phyloP scores from a whole-genome alignment of 176 grass and related monocot species.

The Oryza coarctata region DNA sequence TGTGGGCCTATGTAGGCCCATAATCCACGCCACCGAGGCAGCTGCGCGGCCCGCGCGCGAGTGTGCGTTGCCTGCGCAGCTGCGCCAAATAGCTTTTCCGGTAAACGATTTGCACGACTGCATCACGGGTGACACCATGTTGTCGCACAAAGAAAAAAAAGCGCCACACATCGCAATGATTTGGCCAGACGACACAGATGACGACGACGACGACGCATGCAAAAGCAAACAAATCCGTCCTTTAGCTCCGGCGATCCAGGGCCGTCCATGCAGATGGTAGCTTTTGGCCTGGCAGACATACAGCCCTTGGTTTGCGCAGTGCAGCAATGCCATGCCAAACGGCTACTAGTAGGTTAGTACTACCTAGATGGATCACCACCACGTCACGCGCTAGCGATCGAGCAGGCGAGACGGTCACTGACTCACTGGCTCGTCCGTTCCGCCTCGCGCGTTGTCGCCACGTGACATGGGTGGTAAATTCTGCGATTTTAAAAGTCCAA shows the following conservation, averaged over 20 bases:
- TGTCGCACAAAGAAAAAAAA: background rate
- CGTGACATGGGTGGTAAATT: background rate
- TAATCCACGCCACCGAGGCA: too few species aligned
- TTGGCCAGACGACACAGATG: background rate
- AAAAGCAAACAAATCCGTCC: background rate
- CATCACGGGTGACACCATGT: background rate
- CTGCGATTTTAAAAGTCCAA: too few species aligned
- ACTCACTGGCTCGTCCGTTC: constrained; percentile 15
- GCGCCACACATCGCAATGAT: background rate
- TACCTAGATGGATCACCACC: background rate
- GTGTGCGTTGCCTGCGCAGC: too few species aligned
- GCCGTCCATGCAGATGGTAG: background rate
- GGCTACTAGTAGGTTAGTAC: too few species aligned
- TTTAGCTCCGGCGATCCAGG: background rate
- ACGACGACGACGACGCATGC: background rate
- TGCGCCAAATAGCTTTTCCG: too few species aligned
- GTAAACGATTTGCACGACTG: background rate
- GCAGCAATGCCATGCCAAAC: background rate
- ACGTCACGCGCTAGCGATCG: background rate
- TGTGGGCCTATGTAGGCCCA: too few species aligned
- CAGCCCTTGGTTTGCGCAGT: background rate
- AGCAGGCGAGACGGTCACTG: background rate
- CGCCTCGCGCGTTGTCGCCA: background rate
- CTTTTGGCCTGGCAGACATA: background rate
- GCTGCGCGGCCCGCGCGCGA: too few species aligned